phyloP scores from a whole-genome alignment of 2,329 filamentous ascomycete species.

The Ilyonectria sp. region DNA sequence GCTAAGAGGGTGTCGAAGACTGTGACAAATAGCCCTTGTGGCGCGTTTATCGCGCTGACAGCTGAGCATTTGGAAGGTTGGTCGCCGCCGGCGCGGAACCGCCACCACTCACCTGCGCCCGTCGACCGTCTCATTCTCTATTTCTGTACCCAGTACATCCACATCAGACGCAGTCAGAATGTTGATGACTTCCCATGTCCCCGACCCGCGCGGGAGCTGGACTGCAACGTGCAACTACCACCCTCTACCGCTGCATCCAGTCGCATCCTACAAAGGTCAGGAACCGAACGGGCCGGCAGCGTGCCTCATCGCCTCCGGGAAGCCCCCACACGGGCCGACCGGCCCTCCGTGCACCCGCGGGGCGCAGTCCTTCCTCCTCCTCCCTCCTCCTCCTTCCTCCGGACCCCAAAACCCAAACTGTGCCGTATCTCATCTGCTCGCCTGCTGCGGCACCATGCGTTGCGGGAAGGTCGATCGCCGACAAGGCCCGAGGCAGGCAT shows the following conservation, averaged over 20 bases:
- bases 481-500: background rate
- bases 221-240: constrained; percentile 6
- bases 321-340: constrained; percentile 13
- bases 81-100: background rate
- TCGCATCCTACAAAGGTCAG: constrained; percentile 1
- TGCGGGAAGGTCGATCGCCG: constrained; percentile 20
- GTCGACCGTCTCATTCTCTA: background rate
- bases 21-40: background rate
- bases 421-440: background rate
- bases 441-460: constrained; percentile 21
- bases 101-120: background rate
- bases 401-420: constrained; percentile 5
- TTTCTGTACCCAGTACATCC: background rate
- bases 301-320: constrained; percentile 8
- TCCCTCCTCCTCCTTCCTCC: constrained; percentile 5
- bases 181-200: background rate
- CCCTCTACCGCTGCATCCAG: constrained; percentile 17
- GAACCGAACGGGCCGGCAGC: constrained; percentile 4
- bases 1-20: background rate
- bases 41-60: background rate
- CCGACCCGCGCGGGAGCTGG: constrained; percentile 7
- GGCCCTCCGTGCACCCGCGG: constrained; percentile 34
- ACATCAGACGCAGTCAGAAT: constrained; percentile 1
- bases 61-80: background rate
- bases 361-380: constrained; percentile 29